These are phyloP conservation scores for Ustilago vetiveriae DNA, from an alignment of 1,284 basidiomycete species.

Conservation along the genomic window DNA sequence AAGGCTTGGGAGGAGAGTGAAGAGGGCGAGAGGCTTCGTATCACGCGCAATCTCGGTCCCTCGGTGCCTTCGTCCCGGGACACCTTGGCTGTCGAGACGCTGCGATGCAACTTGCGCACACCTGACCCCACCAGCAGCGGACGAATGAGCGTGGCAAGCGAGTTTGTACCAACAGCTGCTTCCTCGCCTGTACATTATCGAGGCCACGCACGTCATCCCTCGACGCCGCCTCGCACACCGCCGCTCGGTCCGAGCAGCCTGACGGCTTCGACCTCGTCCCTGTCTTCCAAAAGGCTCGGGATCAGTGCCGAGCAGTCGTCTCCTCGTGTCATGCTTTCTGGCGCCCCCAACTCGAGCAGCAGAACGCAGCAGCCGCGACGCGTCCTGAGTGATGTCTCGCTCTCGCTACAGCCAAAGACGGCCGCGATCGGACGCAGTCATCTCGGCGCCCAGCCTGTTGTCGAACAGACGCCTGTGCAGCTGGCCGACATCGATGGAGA, in stretches of 20 bases:
- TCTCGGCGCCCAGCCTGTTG: slow-evolving; percentile 1
- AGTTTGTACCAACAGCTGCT: slow-evolving; percentile 27
- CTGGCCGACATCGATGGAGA: slow-evolving; percentile 8
- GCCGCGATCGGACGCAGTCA: neutral
- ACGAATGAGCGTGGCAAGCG: slow-evolving; percentile 40
- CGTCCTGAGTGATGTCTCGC: slow-evolving; percentile 54
- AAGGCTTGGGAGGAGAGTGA: slow-evolving; percentile 63
- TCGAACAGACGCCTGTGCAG: neutral
- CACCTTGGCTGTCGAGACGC: slow-evolving; percentile 2
- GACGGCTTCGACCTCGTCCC: slow-evolving; percentile 38
- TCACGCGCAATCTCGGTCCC: slow-evolving; percentile 32
- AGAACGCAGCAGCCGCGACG: slow-evolving; percentile 33
- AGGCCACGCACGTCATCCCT: slow-evolving; percentile 38
- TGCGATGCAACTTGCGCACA: slow-evolving; percentile 17
- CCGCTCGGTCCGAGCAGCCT: slow-evolving; percentile 27
- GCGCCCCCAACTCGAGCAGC: slow-evolving; percentile 5
- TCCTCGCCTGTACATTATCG: slow-evolving; percentile 34
- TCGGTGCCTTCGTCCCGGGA: slow-evolving; percentile 7
- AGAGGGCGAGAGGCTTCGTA: slow-evolving; percentile 47
- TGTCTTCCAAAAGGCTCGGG: slow-evolving; percentile 16
- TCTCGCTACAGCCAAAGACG: slow-evolving; percentile 42
- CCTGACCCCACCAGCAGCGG: slow-evolving; percentile 40
- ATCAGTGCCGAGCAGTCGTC: slow-evolving; percentile 3
- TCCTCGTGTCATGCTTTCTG: slow-evolving; percentile 15
- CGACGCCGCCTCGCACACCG: slow-evolving; percentile 40